A percentile compares a stretch with the other conserved stretches of the same genome.
phyloP scores from a whole-genome alignment of 805 yeast species.

The Zygosaccharomyces rouxii region DNA sequence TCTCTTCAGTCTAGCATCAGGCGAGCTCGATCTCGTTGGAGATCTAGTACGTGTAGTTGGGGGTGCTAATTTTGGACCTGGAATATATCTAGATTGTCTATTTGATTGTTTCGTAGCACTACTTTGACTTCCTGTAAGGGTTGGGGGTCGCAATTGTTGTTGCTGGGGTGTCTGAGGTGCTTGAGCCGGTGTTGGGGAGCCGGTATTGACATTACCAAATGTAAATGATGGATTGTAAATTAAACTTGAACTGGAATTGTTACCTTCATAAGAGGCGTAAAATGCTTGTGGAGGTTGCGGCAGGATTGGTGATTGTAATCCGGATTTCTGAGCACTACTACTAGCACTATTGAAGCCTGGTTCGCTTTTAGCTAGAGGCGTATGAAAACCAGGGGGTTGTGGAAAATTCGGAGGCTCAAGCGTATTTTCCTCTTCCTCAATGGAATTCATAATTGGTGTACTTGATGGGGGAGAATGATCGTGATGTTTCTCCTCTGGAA shows the following conservation, averaged over 20 bases:
- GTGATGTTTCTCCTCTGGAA: background rate
- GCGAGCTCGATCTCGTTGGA: slow-evolving; percentile 30
- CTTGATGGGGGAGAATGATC: background rate
- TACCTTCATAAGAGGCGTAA: slow-evolving; percentile 29
- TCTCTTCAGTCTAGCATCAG: slow-evolving; percentile 17
- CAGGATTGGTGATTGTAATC: slow-evolving; percentile 19
- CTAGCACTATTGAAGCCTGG: background rate
- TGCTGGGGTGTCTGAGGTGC: slow-evolving; percentile 5
- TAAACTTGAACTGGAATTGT: slow-evolving; percentile 34
- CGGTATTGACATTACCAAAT: slow-evolving; percentile 25
- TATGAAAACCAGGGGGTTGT: slow-evolving; percentile 17
- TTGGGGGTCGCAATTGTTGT: background rate
- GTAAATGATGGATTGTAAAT: slow-evolving; percentile 32
- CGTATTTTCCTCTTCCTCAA: slow-evolving; percentile 25
- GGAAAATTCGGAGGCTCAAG: background rate
- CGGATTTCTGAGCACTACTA: slow-evolving; percentile 5
- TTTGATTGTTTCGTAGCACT: slow-evolving; percentile 17
- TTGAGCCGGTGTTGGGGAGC: background rate
- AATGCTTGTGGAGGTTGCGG: slow-evolving; percentile 20
- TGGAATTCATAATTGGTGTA: slow-evolving; percentile 29
- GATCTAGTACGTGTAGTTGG: slow-evolving; percentile 29
- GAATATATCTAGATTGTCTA: slow-evolving; percentile 32
- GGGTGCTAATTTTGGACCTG: slow-evolving; percentile 32
- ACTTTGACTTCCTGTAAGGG: background rate
- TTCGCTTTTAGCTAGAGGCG: slow-evolving; percentile 9